phyloP scores from a whole-genome alignment of 2,329 filamentous ascomycete species.

The Neophaeococcomyces aloes region DNA sequence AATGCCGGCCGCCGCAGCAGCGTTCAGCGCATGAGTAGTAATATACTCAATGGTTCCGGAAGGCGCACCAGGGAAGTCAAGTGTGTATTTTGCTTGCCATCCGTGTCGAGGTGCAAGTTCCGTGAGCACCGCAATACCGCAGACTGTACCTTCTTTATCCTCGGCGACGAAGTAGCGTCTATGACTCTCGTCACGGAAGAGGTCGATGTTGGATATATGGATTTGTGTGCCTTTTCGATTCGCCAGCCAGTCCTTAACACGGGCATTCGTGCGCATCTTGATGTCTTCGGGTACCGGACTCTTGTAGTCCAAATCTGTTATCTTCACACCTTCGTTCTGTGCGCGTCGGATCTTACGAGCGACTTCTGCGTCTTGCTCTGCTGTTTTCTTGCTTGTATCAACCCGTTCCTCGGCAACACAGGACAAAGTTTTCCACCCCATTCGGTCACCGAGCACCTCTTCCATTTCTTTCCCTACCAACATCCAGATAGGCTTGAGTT shows the following conservation, averaged over 20 bases:
- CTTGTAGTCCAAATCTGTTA: slow-evolving; percentile 60
- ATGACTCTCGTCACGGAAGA: slow-evolving; percentile 75
- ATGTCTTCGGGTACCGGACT: slow-evolving; percentile 55
- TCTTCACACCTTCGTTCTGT: slow-evolving; percentile 73
- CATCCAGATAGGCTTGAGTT: slow-evolving; percentile 76
- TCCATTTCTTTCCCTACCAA: slow-evolving; percentile 71
- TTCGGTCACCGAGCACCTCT: slow-evolving; percentile 64
- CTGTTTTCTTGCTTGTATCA: slow-evolving; percentile 58
- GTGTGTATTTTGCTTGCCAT: slow-evolving; percentile 92
- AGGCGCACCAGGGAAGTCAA: slow-evolving; percentile 82
- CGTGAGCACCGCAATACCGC: slow-evolving; percentile 69
- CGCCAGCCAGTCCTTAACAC: slow-evolving; percentile 68
- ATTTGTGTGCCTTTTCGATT: slow-evolving; percentile 76
- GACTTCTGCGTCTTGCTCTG: slow-evolving; percentile 54
- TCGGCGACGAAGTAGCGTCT: slow-evolving; percentile 76
- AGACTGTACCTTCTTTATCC: slow-evolving; percentile 60
- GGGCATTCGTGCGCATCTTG: slow-evolving; percentile 56
- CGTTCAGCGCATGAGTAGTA: slow-evolving; percentile 60
- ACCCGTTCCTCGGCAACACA: slow-evolving; percentile 84
- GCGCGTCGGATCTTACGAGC: slow-evolving; percentile 69
- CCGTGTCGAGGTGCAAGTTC: slow-evolving; percentile 71
- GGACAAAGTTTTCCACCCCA: slow-evolving; percentile 80
- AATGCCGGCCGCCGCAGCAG: slow-evolving; percentile 47
- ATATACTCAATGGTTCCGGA: slow-evolving; percentile 78
- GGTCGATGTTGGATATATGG: slow-evolving; percentile 78